These are phyloP conservation scores for Sphagnum magellanicum DNA, from an alignment of 228 moss, liverwort and hornwort genomes.

Conservation along the genomic window DNA sequence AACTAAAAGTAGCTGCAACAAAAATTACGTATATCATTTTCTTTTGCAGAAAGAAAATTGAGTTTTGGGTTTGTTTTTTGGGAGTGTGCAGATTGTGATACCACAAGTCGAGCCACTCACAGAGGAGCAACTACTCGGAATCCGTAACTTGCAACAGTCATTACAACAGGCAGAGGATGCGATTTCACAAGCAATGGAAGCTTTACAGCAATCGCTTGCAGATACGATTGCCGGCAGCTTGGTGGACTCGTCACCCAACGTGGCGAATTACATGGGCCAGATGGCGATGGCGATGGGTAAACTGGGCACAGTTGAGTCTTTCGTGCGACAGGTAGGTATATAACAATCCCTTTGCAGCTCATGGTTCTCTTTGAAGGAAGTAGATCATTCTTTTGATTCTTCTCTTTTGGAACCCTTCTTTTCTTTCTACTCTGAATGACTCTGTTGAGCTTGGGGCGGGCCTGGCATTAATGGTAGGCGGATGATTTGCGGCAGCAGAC, in stretches of 20 bases:
- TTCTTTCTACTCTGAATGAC: too few species aligned
- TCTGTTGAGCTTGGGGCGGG: too few species aligned
- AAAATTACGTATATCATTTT: too few species aligned
- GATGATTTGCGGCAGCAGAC: conserved; percentile 95
- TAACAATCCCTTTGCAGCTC: background rate
- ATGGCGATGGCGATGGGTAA: conserved; percentile 99
- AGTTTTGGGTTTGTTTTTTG: background rate
- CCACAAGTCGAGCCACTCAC: conserved; percentile 97
- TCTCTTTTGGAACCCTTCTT: too few species aligned
- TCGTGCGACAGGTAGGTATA: conserved; percentile 78
- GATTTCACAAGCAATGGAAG: conserved; percentile 94
- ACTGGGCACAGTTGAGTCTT: conserved; percentile 82
- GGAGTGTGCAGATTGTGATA: conserved; percentile 68
- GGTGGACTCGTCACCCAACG: conserved; percentile 79
- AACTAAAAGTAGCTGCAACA: too few species aligned
- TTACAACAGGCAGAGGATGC: conserved; percentile 95
- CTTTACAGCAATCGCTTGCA: conserved; percentile 88
- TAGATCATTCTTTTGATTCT: too few species aligned
- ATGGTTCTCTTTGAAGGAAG: too few species aligned
- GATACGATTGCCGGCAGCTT: conserved; percentile 87
- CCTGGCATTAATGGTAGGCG: conserved; percentile 37
- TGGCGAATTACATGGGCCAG: conserved; percentile 99
- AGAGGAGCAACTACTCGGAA: conserved; percentile 86
- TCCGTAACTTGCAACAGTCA: conserved; percentile 80
- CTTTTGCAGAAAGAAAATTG: too few species aligned